Evolutionary conservation across 1,284 basidiomycete genomes (phyloP), one percentile per base, ranked within the genome.

Genomic region (Earliella scabrosa): DNA sequence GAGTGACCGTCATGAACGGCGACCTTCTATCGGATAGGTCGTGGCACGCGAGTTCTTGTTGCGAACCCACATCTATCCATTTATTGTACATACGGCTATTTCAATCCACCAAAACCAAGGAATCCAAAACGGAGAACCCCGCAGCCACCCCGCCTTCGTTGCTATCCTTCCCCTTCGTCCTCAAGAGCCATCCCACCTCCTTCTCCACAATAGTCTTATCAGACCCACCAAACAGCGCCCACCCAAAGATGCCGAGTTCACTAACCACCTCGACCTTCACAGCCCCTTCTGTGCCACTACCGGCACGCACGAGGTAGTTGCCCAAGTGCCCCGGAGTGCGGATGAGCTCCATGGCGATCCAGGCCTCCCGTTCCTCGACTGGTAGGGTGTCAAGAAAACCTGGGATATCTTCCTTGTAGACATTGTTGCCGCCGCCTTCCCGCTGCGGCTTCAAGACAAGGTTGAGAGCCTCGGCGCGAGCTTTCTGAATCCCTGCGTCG

Each of bases 361-460:
- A 99, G 1, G 90, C 95, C 60, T 82, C 78, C 8, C 85, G 79
- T 67, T 90, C 85, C 41, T 77, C 73, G 0, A 60, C 65, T 0
- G 80, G 75, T 2, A 97, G 77, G 1, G 70, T 66, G 6, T 87
- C 82, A 2, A 98, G 77, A 72, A 95, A 95, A 0, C 77, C 64
- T 0, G 91, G 92, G 51, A 98, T 98, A 47, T 90, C 86, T 4
- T 76, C 73, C 50, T 92, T 89, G 76, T 98, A 99, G 23, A 98
- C 84, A 68, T 99, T 99, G 72, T 99, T 97, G 3, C 97, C 97
- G 66, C 97, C 97, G 4, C 97, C 97, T 77, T 99, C 97, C 36
- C 96, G 83, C 72, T 98, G 96, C 0, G 97, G 97, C 72, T 99
- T 98, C 46, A 98, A 81, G 2, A 98, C 97, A 43, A 93, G 87